These are phyloP conservation scores for Colletotrichum zoysiae DNA, from an alignment of 2,329 filamentous ascomycete genomes.

Conservation along the genomic window DNA sequence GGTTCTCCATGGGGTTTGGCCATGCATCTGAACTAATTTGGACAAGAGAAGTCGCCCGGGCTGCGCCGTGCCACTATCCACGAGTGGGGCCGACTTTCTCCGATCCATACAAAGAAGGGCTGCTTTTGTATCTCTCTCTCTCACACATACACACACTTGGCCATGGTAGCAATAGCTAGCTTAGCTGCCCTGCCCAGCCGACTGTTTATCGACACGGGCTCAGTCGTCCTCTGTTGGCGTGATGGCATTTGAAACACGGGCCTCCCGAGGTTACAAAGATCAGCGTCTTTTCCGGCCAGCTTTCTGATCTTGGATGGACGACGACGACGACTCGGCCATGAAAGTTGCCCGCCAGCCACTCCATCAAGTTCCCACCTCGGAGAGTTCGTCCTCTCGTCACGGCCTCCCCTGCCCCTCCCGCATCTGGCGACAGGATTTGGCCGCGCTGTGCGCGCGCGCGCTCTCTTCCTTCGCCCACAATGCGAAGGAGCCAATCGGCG, in stretches of 20 bases:
- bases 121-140: neutral
- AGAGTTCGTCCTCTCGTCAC: neutral
- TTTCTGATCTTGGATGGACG: neutral
- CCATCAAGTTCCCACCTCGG: neutral
- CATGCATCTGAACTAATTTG: conserved; percentile 26
- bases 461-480: neutral
- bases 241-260: neutral
- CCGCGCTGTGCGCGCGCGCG: conserved; percentile 1
- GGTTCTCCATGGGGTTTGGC: conserved; percentile 23
- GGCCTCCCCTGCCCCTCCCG: too few species aligned
- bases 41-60: conserved; percentile 15
- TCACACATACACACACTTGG: neutral
- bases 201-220: neutral
- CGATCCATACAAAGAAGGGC: conserved; percentile 5
- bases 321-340: neutral
- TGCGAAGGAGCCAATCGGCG: conserved; percentile 5
- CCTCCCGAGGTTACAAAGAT: neutral
- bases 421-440: neutral
- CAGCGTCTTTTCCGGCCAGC: neutral
- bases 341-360: neutral
- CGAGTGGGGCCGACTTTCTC: conserved; percentile 32
- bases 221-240: neutral
- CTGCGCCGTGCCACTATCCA: conserved; percentile 1
- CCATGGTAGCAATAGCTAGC: neutral
- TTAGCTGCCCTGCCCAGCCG: conserved; percentile 4